A percentile compares a stretch with the other conserved stretches of the same genome.
These are phyloP conservation scores for Suhomyces bokatorum DNA, from an alignment of 1,139 yeast genomes.

Conservation along the genomic window DNA sequence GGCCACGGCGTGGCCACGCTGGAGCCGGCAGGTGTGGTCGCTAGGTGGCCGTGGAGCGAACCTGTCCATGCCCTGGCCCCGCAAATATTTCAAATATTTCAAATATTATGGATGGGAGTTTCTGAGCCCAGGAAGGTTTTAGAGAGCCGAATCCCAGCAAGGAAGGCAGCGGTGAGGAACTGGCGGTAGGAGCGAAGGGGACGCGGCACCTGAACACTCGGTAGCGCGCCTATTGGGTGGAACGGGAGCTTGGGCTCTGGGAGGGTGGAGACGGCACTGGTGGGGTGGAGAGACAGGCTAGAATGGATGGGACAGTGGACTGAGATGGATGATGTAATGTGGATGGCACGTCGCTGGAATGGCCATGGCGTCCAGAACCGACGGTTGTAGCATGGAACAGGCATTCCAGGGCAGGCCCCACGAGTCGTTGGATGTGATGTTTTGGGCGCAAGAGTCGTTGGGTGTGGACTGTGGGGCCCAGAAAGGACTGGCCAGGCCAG, in stretches of 20 bases:
- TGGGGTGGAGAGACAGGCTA: background rate
- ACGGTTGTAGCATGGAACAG: no score
- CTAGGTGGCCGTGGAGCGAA: background rate
- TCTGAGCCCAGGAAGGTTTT: slow-evolving; percentile 2
- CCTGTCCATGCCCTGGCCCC: no score
- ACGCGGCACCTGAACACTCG: background rate
- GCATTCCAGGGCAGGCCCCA: no score
- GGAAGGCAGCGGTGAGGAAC: background rate
- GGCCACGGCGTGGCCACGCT: no score
- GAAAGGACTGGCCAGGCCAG: no score
- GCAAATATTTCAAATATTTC: no score
- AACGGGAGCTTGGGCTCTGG: background rate
- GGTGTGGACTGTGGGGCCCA: no score
- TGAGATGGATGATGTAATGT: background rate
- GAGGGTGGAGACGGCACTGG: background rate
- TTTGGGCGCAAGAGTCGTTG: no score
- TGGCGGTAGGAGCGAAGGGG: background rate
- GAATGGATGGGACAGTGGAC: background rate
- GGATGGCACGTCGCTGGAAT: background rate
- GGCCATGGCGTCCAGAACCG: background rate
- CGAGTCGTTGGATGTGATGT: no score
- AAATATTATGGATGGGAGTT: background rate
- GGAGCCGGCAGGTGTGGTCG: no score
- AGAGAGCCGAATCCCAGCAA: background rate
- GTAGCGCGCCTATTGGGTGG: slow-evolving; percentile 3